Percentiles rank a stretch among this genome's conserved stretches.
Evolutionary conservation across 495 filamentous ascomycete species (phyloP).

Genomic region (Penicillium bialowiezense): DNA sequence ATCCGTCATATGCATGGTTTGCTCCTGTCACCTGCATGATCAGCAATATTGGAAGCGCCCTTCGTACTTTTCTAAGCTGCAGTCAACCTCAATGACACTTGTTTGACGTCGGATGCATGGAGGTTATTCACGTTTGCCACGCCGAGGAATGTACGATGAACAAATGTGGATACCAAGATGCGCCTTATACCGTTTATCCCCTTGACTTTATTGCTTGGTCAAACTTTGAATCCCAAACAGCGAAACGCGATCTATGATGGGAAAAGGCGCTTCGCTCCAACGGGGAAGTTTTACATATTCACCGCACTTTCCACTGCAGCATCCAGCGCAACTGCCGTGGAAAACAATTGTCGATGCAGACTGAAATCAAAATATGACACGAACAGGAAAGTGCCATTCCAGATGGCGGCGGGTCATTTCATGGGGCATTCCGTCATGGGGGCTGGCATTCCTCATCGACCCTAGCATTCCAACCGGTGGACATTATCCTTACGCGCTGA

Average conservation of each 20-base stretch:
- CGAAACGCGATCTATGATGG: too few species aligned
- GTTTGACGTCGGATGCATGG: constrained; percentile 1
- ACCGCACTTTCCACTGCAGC: constrained; percentile 7
- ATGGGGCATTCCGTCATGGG: constrained; percentile 20
- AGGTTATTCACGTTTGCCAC: constrained; percentile 12
- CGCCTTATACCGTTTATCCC: neutral
- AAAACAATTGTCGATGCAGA: constrained; percentile 5
- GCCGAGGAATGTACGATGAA: constrained; percentile 12
- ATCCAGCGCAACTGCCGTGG: neutral
- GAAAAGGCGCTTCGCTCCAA: too few species aligned
- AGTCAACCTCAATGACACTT: constrained; percentile 5
- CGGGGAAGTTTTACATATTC: neutral
- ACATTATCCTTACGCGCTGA: constrained; percentile 31
- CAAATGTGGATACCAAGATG: neutral
- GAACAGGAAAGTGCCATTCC: constrained; percentile 24
- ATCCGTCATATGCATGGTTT: constrained; percentile 2
- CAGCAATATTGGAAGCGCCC: neutral
- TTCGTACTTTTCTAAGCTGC: constrained; percentile 10
- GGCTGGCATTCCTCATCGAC: constrained; percentile 32
- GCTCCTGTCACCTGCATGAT: neutral
- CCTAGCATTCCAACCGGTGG: constrained; percentile 31
- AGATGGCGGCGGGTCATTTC: constrained; percentile 20
- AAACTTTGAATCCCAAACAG: neutral
- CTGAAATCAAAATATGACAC: neutral
- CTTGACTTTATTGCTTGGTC: neutral